Evolutionary conservation across 225 moss, liverwort and hornwort species (phyloP).

Genomic region (Takakia lepidozioides): DNA sequence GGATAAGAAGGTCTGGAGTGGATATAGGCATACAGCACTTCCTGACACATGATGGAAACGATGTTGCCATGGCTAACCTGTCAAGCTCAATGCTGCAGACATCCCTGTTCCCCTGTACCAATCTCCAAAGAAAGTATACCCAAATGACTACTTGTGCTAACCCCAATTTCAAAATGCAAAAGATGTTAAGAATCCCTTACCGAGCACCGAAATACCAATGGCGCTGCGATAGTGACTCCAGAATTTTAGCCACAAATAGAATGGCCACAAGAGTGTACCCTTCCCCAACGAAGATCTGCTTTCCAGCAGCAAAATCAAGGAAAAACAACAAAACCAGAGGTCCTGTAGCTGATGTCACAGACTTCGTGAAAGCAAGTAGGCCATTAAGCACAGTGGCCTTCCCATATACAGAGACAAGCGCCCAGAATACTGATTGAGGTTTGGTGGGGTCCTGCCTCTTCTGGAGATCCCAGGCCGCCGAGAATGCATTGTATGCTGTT

Average conservation of each 20-base stretch:
- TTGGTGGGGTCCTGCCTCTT: slow-evolving; percentile 5
- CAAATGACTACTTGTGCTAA: too few species aligned
- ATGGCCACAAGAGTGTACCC: slow-evolving; percentile 17
- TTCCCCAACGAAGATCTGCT: slow-evolving; percentile 10
- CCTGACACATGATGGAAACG: too few species aligned
- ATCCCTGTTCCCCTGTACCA: too few species aligned
- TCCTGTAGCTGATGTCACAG: slow-evolving; percentile 9
- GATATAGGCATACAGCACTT: too few species aligned
- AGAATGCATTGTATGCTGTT: slow-evolving; percentile 6
- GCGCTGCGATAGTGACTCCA: slow-evolving; percentile 25
- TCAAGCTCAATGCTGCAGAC: too few species aligned
- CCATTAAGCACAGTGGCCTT: slow-evolving; percentile 9
- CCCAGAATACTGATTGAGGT: slow-evolving; percentile 5
- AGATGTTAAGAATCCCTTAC: too few species aligned
- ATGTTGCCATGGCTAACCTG: too few species aligned
- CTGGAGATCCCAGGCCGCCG: slow-evolving; percentile 10
- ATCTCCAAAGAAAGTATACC: too few species aligned
- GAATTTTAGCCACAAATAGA: slow-evolving; percentile 19
- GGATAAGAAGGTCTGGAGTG: too few species aligned
- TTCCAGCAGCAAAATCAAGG: slow-evolving; percentile 19
- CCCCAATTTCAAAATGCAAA: too few species aligned
- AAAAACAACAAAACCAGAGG: slow-evolving; percentile 19
- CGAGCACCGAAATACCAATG: slow-evolving; percentile 29
- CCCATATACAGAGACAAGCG: slow-evolving; percentile 7
- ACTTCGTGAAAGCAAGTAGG: slow-evolving; percentile 20